Percentiles rank a stretch among this genome's conserved stretches.
These are phyloP conservation scores for Schizopora paradoxa DNA, from an alignment of 1,284 basidiomycete species.

Conservation along the genomic window DNA sequence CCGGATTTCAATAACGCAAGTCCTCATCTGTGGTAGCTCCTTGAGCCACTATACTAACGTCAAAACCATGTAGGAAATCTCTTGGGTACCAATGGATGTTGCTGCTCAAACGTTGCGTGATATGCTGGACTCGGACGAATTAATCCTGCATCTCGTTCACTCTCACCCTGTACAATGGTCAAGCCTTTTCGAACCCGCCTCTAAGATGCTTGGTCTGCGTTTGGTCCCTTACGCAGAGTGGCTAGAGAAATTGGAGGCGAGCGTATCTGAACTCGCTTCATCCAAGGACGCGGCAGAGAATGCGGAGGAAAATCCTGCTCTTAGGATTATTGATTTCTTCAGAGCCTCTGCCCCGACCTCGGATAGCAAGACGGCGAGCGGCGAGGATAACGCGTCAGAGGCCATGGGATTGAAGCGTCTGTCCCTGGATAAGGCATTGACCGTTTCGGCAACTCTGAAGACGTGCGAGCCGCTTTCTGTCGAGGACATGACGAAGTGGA, in stretches of 20 bases:
- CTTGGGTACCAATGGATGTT: slow-evolving; percentile 23
- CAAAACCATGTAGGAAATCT: slow-evolving; percentile 12
- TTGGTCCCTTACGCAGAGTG: slow-evolving; percentile 25
- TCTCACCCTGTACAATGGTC: slow-evolving; percentile 25
- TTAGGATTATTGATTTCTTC: slow-evolving; percentile 15
- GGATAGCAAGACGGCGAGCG: not conserved
- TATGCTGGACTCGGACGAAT: slow-evolving; percentile 10
- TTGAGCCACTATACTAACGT: not conserved
- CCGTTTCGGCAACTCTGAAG: not conserved
- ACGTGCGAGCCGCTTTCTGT: not conserved
- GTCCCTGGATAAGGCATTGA: not conserved
- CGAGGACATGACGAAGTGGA: slow-evolving; percentile 11
- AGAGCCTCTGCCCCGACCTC: not conserved
- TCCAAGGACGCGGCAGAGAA: not conserved
- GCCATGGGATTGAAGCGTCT: slow-evolving; percentile 5
- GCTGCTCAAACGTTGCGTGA: slow-evolving; percentile 20
- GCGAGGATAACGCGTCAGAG: too few relatives aligned
- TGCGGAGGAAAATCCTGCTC: slow-evolving; percentile 11
- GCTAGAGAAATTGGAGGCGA: slow-evolving; percentile 18
- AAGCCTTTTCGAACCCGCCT: slow-evolving; percentile 18
- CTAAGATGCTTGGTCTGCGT: slow-evolving; percentile 20
- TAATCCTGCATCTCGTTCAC: slow-evolving; percentile 25
- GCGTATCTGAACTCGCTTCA: not conserved
- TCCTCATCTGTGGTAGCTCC: not conserved
- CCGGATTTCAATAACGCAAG: slow-evolving; percentile 16